Base-by-base conservation (phyloP, 805 yeast species). In the Hanseniaspora hatyaiensis region DNA sequence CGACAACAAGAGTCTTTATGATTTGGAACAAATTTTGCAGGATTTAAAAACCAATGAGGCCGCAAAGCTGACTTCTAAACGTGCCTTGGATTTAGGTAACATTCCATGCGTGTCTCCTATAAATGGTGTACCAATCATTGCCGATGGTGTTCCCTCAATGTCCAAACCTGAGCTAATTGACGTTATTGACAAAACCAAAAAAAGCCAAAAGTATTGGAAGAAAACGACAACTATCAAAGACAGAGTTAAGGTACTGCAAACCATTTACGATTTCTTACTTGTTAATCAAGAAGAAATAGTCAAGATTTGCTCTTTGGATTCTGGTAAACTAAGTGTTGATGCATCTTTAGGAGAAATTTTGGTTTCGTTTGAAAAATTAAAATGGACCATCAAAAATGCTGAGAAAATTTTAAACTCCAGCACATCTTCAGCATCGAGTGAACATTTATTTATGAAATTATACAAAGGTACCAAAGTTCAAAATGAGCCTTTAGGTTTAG, bases 261-360 rank as follows among this genome's bases (percentile, higher is more conserved):
- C 96, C 1, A 69, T 92, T 47, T 72, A 75, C 52, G 74, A 80
- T 50, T 88, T 72, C 61, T 75, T 92, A 47, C 62, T 82, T 45
- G 79, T 78, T 41, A 79, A 92, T 62, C 99, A 92, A 62, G 88
- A 81, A 49, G 76, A 78, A 43, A 75, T 92, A 40, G 95, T 95
- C 3, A 71, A 94, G 40, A 82, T 92, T 8, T 96, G 97, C 0
- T 92, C 97, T 61, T 72, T 98, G 54, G 98, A 92, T 59, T 82
- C 95, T 16, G 99, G 98, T 26, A 92, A 92, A 61, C 88, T 97
- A 1, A 80, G 83, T 80, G 68, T 92, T 34, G 97, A 92, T 66
- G 97, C 97, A 3, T 80, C 92, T 40, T 81, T 85, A 87, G 96
- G 96, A 43, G 96, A 89, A 65, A 85, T 92, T 40, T 73, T 92